Base-by-base conservation (phyloP, 352 stramenopile species). In the Phytophthora nicotianae region DNA sequence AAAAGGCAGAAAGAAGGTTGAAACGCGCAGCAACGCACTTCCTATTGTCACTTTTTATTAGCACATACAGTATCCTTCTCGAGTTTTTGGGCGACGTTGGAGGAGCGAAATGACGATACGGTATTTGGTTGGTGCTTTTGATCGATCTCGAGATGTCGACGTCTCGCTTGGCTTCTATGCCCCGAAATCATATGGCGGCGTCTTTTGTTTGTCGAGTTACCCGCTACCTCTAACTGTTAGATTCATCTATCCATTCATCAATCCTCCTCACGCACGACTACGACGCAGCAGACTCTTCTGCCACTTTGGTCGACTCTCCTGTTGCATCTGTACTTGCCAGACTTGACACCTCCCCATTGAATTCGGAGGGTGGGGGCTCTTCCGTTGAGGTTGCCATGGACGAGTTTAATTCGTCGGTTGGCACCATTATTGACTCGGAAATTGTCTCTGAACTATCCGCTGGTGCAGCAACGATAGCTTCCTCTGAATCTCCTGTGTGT, bases 171-270 rank as follows among this genome's bases (percentile, higher is more conserved):
- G 45, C 35, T 50, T 40, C 54, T 58, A 13, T 23, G 20, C 60
- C 17, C 32, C 32, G 6, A 37, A 48, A 27, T 53, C 21, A 48
- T 17, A 14, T 52, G 26, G 46, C 23, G 37, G 54, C 29, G 37
- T 70, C 58, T 60, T 62, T 46, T 67, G 47, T 47, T 70, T 64
- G 20, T 52, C 21, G 48, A 58, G 58, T 65, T 74, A 67, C 41
- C 50, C 45, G 54, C 55, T 58, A 41, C 49, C 66, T 74, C 50
- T 74, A 70, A 70, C 43, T 59, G 57, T 71, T 69, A 50, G 52
- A 56, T 62, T 59, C 45, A 57, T 72, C 48, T 64, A 67, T 64
- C 37, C 55, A 70, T 68, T 68, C 50, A 66, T 60, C 55, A 68
- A 58, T 60, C 47, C 27, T 58, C 38, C 29, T 40, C 38, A 41